Percentiles rank a stretch among this genome's conserved stretches.
These are phyloP conservation scores for Aspergillus hortae DNA, from an alignment of 2,329 filamentous ascomycete species.

Conservation along the genomic window DNA sequence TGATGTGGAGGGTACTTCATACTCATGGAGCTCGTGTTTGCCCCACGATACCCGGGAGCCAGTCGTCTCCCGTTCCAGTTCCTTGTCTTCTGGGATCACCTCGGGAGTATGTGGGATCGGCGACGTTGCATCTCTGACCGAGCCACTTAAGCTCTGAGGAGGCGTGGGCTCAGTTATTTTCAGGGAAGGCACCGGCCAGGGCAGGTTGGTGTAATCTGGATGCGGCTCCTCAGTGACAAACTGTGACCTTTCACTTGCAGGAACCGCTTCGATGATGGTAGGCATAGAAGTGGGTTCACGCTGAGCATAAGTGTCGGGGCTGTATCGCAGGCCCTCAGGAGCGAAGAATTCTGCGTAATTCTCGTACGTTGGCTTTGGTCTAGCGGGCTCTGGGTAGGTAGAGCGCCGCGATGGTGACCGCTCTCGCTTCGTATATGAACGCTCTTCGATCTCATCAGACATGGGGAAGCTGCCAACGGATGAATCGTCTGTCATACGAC, in stretches of 20 bases:
- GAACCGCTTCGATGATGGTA: constrained; percentile 29
- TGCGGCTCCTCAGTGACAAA: constrained; percentile 15
- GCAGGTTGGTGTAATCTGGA: constrained; percentile 21
- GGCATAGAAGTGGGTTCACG: constrained; percentile 22
- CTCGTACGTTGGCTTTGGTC: constrained; percentile 36
- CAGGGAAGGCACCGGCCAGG: constrained; percentile 51
- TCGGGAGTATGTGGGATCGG: constrained; percentile 33
- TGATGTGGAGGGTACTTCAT: constrained; percentile 58
- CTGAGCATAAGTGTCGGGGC: constrained; percentile 33
- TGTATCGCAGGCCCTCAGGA: constrained; percentile 38
- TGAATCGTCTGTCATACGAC: constrained; percentile 22
- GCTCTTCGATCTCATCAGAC: constrained; percentile 21
- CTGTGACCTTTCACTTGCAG: constrained; percentile 19
- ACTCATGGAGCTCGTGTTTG: constrained; percentile 62
- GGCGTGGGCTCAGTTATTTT: constrained; percentile 58
- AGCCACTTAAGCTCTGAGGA: constrained; percentile 45
- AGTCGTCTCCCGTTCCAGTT: constrained; percentile 42
- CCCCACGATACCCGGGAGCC: constrained; percentile 63
- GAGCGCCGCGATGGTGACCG: constrained; percentile 26
- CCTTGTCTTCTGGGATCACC: constrained; percentile 42
- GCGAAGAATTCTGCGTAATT: constrained; percentile 43
- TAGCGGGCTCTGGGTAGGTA: constrained; percentile 11
- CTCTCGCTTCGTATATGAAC: constrained; percentile 9
- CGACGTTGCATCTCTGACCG: constrained; percentile 29
- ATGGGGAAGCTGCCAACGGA: constrained; percentile 23